phyloP scores from a whole-genome alignment of 768 basidiomycete genomes.

The Cantharellus anzutake region DNA sequence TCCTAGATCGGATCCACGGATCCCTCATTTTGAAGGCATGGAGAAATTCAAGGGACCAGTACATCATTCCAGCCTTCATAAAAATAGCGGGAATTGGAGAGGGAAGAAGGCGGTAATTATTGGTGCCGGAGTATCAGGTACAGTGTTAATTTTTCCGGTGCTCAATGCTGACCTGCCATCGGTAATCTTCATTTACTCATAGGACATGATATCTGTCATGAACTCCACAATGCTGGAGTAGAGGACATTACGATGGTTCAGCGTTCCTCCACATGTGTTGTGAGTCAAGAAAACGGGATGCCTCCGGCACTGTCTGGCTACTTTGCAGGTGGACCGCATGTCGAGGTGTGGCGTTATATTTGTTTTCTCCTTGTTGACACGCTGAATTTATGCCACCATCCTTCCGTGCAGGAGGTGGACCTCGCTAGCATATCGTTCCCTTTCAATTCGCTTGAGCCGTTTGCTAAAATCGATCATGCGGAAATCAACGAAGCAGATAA shows the following conservation, averaged over 20 bases:
- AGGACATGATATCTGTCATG: not conserved
- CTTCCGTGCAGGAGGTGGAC: not conserved
- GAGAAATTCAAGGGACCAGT: constrained; percentile 16
- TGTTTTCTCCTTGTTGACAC: not conserved
- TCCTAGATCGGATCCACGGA: not conserved
- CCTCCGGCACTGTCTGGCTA: not conserved
- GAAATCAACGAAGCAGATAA: not conserved
- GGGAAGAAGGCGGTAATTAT: constrained; percentile 20
- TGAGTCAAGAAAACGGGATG: not conserved
- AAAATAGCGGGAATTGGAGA: constrained; percentile 11
- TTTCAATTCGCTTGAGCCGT: not conserved
- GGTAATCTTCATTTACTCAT: not conserved
- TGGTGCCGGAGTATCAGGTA: constrained; percentile 9
- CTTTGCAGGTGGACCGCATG: not conserved
- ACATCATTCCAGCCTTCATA: constrained; percentile 15
- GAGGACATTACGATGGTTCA: constrained; percentile 13
- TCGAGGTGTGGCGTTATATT: not conserved
- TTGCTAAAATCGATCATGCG: not conserved
- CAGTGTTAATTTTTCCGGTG: not conserved
- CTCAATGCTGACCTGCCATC: not conserved
- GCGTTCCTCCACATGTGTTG: not conserved
- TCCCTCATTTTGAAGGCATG: constrained; percentile 7
- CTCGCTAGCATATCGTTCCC: not conserved
- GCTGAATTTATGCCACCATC: too few species aligned
- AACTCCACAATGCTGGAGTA: constrained; percentile 4